A percentile compares a stretch with the other conserved stretches of the same genome.
Evolutionary conservation across 2,329 filamentous ascomycete genomes (phyloP).

Genomic region (Nemania bipapillata): DNA sequence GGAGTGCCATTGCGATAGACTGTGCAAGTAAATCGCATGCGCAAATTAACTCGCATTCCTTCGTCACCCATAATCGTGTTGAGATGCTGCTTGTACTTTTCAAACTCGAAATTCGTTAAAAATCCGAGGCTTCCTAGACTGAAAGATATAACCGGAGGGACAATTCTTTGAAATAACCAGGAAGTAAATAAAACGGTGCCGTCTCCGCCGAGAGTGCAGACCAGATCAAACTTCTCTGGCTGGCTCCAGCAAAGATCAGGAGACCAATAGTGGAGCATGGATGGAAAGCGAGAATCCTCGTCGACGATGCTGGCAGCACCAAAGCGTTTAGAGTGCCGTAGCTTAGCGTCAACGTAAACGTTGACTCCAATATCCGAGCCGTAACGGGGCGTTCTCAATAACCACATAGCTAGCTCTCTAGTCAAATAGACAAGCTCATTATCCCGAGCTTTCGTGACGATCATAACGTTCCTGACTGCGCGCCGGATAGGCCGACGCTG

Average conservation of each 20-base stretch:
- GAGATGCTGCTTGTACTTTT: slow-evolving; percentile 86
- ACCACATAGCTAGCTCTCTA: slow-evolving; percentile 85
- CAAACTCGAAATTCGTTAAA: slow-evolving; percentile 87
- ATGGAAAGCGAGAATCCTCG: slow-evolving; percentile 78
- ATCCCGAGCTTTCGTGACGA: slow-evolving; percentile 96
- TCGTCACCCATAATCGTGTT: slow-evolving; percentile 90
- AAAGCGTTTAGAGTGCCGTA: slow-evolving; percentile 88
- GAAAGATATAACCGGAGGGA: slow-evolving; percentile 86
- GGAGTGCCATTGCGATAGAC: slow-evolving; percentile 79
- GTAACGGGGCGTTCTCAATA: slow-evolving; percentile 88
- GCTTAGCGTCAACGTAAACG: slow-evolving; percentile 97
- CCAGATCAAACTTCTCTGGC: slow-evolving; percentile 94
- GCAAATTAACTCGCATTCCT: slow-evolving; percentile 95
- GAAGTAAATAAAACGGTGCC: slow-evolving; percentile 89
- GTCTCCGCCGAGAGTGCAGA: slow-evolving; percentile 86
- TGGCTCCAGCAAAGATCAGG: slow-evolving; percentile 93
- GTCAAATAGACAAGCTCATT: slow-evolving; percentile 92
- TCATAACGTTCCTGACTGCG: slow-evolving; percentile 94
- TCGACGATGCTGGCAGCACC: slow-evolving; percentile 77
- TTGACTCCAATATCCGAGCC: slow-evolving; percentile 90
- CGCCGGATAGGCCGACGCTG: slow-evolving; percentile 91
- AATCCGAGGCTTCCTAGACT: slow-evolving; percentile 88
- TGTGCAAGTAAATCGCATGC: slow-evolving; percentile 98
- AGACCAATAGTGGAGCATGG: slow-evolving; percentile 95
- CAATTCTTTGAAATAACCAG: slow-evolving; percentile 90